These are phyloP conservation scores for Oryza officinalis DNA, from an alignment of 176 grass and related monocot genomes.

Conservation along the genomic window DNA sequence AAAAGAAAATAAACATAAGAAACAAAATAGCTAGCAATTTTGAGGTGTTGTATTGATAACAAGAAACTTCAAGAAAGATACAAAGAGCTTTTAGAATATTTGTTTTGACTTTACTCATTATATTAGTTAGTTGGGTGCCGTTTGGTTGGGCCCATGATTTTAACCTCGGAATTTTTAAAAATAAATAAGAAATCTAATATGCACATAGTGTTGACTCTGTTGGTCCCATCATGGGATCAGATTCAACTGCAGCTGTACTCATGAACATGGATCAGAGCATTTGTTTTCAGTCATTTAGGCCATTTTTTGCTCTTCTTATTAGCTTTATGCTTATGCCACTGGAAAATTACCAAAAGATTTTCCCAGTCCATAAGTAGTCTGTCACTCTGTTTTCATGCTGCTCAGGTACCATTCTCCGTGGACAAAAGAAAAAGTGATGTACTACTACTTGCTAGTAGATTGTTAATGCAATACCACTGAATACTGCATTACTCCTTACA, in stretches of 20 bases:
- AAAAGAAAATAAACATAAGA: not conserved
- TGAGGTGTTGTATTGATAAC: not conserved
- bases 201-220: not conserved
- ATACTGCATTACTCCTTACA: not conserved
- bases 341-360: not conserved
- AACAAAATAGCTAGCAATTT: constrained; percentile 13
- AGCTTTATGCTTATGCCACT: not conserved
- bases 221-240: not conserved
- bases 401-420: not conserved
- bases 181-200: constrained; percentile 19
- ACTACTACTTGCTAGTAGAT: constrained; percentile 2
- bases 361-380: not conserved
- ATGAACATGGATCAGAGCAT: not conserved
- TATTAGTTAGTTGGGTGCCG: not conserved
- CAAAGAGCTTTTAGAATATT: not conserved
- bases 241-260: not conserved
- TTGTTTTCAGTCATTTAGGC: not conserved
- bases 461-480: not conserved
- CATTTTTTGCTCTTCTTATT: not conserved
- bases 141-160: not conserved
- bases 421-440: not conserved
- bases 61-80: not conserved
- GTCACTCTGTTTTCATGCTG: not conserved
- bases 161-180: not conserved
- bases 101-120: not conserved